Percentiles rank a stretch among this genome's conserved stretches.
These are phyloP conservation scores for Xylaria multiplex DNA, from an alignment of 2,329 filamentous ascomycete species.

Conservation along the genomic window DNA sequence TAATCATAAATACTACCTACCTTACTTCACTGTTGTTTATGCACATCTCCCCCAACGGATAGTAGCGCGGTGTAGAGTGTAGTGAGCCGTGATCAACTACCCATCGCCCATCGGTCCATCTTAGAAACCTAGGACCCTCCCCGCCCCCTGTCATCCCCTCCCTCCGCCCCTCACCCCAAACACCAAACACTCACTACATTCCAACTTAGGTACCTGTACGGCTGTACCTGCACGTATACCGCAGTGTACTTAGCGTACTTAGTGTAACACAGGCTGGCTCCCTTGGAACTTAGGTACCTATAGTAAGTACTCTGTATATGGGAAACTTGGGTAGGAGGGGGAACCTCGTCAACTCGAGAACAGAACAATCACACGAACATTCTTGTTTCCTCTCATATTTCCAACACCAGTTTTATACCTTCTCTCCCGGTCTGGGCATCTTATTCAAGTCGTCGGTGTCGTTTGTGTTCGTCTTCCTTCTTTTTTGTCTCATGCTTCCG, in stretches of 20 bases:
- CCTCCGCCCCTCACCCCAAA: not conserved
- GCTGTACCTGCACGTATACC: not conserved
- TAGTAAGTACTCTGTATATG: not conserved
- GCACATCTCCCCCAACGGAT: too few relatives aligned
- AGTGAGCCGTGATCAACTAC: slow-evolving; percentile 13
- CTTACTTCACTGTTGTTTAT: too few relatives aligned
- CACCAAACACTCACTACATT: not conserved
- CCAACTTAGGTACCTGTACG: too few relatives aligned
- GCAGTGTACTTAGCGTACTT: not conserved
- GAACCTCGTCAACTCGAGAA: slow-evolving; percentile 33
- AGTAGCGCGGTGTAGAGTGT: not conserved
- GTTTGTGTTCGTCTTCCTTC: not conserved
- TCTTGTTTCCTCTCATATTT: slow-evolving; percentile 21
- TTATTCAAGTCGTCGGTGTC: not conserved
- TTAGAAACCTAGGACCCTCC: slow-evolving; percentile 4
- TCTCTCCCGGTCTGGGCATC: not conserved
- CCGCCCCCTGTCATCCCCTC: slow-evolving; percentile 16
- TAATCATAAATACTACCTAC: too few relatives aligned
- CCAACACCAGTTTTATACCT: slow-evolving; percentile 11
- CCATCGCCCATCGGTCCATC: slow-evolving; percentile 16
- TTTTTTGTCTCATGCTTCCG: not conserved
- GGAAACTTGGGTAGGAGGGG: slow-evolving; percentile 30
- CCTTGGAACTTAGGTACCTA: not conserved
- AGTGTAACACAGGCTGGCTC: not conserved
- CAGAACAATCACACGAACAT: slow-evolving; percentile 29